These are phyloP conservation scores for Phytophthora podocarpi DNA, from an alignment of 352 stramenopile species.

Conservation along the genomic window DNA sequence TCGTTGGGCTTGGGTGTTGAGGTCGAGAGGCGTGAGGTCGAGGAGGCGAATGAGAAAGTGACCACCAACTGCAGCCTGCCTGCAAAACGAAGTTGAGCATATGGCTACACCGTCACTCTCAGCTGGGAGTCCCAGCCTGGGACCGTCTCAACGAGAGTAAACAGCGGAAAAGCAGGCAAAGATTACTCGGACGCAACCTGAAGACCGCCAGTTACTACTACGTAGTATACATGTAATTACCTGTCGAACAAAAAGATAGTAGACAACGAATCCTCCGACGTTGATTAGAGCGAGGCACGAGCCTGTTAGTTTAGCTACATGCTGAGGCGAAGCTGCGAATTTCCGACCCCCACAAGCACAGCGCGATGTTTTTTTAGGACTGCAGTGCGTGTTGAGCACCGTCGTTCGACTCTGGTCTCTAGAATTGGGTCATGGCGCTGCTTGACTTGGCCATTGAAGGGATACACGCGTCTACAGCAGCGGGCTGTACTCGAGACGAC, in stretches of 20 bases:
- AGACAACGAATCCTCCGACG: constrained; percentile 3
- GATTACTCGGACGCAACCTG: constrained; percentile 9
- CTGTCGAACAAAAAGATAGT: no score
- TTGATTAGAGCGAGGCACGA: constrained; percentile 3
- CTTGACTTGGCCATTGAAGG: neutral
- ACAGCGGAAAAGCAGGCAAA: neutral
- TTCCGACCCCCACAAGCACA: no score
- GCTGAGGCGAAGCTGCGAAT: neutral
- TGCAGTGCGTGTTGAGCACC: neutral
- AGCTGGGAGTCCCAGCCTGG: no score
- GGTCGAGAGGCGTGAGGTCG: neutral
- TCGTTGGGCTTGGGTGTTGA: neutral
- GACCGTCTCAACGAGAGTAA: constrained; percentile 17
- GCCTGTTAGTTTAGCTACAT: constrained; percentile 9
- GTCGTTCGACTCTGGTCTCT: neutral
- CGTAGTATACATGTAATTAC: no score
- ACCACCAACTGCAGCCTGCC: no score
- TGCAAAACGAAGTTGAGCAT: no score
- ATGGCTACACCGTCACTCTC: no score
- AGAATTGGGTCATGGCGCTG: neutral
- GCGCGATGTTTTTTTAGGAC: neutral
- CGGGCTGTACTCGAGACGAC: constrained; percentile 37
- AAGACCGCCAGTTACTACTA: no score
- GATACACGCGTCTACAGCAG: constrained; percentile 35
- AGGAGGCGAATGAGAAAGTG: constrained; percentile 10